Base-by-base conservation (phyloP, 768 basidiomycete genomes). In the Collybia sp. region DNA sequence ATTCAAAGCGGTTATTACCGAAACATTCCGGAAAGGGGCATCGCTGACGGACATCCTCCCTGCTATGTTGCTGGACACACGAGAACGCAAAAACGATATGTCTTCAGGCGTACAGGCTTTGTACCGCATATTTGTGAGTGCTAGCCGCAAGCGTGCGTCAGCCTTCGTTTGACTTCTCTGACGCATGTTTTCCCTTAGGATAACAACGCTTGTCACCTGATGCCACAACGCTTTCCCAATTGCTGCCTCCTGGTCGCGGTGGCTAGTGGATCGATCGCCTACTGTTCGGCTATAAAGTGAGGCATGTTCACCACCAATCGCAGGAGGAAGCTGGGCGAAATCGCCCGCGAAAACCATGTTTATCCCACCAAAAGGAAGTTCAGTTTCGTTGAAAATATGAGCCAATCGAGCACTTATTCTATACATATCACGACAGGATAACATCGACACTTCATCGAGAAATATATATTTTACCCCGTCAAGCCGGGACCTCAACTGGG, bases 311-410 rank as follows among this genome's bases (percentile, higher is more conserved):
- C 49, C 48, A 5, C 58, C 54, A 16, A 53, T 30, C 12, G 49
- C 58, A 32, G 65, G 72, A 2, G 68, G 70, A 2, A 74, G 53
- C 45, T 75, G 72, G 6, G 65, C 71, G 62, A 76, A 72, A 51
- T 75, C 71, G 5, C 72, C 70, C 9, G 68, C 68, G 46, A 74
- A 63, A 15, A 75, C 64, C 43, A 73, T 61, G 45, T 68, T 71
- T 11, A 68, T 52, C 0, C 69, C 67, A 15, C 69, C 70, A 59
- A 63, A 65, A 13, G 58, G 48, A 12, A 36, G 12, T 10, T 58
- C 49, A 31, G 42, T 16, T 6, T 49, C 42, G 40, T 59, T 55
- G 2, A 43, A 31, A 5, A 54, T 52, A 10, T 46, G 42, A 6
- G 51, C 30, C 4, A 67, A 35, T n/a, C 54, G 50, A 1, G 40